Evolutionary conservation across 1,284 basidiomycete species (phyloP), one percentile per base, ranked within the genome.

Genomic region (Uromyces viciae-fabae): DNA sequence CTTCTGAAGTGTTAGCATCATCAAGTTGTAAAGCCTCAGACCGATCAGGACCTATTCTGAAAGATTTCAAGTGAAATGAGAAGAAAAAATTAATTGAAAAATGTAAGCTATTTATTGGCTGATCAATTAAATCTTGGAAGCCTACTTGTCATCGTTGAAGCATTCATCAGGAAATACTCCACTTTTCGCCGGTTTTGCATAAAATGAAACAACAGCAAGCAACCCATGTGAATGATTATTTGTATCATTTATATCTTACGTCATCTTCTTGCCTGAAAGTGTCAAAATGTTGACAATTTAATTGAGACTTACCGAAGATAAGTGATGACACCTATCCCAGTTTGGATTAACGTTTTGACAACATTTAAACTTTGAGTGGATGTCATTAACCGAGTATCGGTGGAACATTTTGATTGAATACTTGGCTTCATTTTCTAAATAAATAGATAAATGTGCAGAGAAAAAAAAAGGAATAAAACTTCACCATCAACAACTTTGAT

Each of bases 241-340:
- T 49, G 25, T 11, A 58, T 58, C 14, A 19, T 28, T 11, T 11
- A 58, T 8, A 25, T 58, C 25, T 28, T 28, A 15, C 56, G 11
- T 28, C 56, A 15, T 15, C 25, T 17, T 28, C 11, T 49, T n/a
- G n/a, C n/a, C n/a, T n/a, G n/a, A n/a, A n/a, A n/a, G n/a, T n/a
- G 46, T 49, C 22, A 4, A 58, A 3, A 58, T 36, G 33, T 7
- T 36, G 36, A 22, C 62, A 36, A 17, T 33, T 17, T 17, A 64
- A 17, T 42, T 2, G 7, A 9, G 19, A 15, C 62, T 68, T 58
- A 79, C 77, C 77, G 71, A 25, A 79, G 68, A 79, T 79, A 79
- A n/a, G 77, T 79, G 52, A 79, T 79, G 0, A 79, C 77, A 38
- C 77, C 77, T 15, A 79, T 79, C n/a, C 77, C 77, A 19, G 77